Evolutionary conservation across 768 basidiomycete genomes (phyloP).

Genomic region (Russula emetica): DNA sequence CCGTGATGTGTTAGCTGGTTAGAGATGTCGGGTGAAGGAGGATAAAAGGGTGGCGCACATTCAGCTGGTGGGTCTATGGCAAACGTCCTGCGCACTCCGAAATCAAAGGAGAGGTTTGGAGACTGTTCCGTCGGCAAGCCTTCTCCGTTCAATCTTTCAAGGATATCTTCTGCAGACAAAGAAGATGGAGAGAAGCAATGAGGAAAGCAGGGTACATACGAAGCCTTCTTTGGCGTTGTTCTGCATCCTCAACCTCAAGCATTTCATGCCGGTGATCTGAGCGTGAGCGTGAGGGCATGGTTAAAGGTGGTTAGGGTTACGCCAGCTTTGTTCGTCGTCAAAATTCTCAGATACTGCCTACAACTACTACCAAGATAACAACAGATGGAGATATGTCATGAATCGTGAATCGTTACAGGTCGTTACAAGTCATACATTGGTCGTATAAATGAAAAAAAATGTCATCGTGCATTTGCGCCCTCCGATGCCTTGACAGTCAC

Average conservation of each 20-base stretch:
- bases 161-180: slow-evolving; percentile 21
- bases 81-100: slow-evolving; percentile 29
- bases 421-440: slow-evolving; percentile 17
- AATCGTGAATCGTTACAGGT: slow-evolving; percentile 17
- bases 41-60: slow-evolving; percentile 14
- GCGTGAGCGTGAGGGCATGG: neutral
- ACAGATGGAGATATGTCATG: slow-evolving; percentile 12
- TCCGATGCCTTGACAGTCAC: slow-evolving; percentile 21
- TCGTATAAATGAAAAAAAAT: slow-evolving; percentile 1
- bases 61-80: slow-evolving; percentile 28
- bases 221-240: slow-evolving; percentile 24
- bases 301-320: neutral
- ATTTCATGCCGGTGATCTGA: neutral
- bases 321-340: neutral
- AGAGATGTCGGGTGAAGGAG: neutral
- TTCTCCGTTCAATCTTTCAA: slow-evolving; percentile 25
- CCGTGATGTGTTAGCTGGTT: neutral
- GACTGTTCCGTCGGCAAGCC: slow-evolving; percentile 2
- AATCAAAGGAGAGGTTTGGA: slow-evolving; percentile 26
- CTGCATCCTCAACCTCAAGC: slow-evolving; percentile 21
- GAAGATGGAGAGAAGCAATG: neutral
- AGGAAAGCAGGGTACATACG: slow-evolving; percentile 24
- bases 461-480: slow-evolving; percentile 6
- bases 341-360: slow-evolving; percentile 7
- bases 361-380: slow-evolving; percentile 19